phyloP scores from a whole-genome alignment of 345 rosid genomes.

The Mercurialis annua region DNA sequence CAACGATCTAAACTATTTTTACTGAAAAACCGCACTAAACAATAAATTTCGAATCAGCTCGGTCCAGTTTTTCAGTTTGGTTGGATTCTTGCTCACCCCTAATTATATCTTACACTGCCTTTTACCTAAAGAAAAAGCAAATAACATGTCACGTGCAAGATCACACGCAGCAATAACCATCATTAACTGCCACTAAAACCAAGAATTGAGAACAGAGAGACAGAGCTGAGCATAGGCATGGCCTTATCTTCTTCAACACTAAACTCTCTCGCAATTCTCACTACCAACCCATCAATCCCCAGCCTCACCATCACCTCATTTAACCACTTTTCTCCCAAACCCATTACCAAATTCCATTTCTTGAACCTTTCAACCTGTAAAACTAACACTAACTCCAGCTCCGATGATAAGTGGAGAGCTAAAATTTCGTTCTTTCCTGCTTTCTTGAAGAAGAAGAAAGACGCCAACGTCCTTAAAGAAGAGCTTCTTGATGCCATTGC shows the following conservation, averaged over 20 bases:
- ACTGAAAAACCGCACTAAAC: no score
- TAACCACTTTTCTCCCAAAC: slow-evolving; percentile 18
- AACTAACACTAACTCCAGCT: neutral
- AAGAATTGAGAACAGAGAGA: neutral
- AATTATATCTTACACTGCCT: no score
- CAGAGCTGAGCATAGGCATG: neutral
- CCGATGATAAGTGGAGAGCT: slow-evolving; percentile 47
- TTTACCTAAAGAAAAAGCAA: no score
- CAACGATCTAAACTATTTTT: no score
- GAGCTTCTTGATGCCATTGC: slow-evolving; percentile 70
- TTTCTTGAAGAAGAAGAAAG: slow-evolving; percentile 62
- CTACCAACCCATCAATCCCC: neutral
- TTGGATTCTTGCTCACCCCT: no score
- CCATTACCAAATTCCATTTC: slow-evolving; percentile 23
- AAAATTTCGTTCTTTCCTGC: slow-evolving; percentile 71
- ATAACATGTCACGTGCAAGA: no score
- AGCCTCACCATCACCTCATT: slow-evolving; percentile 11
- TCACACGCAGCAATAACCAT: neutral
- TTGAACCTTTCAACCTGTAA: slow-evolving; percentile 13
- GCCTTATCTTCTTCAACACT: slow-evolving; percentile 4
- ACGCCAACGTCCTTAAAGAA: slow-evolving; percentile 55
- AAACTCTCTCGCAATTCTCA: neutral
- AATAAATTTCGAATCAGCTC: no score
- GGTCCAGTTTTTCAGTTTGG: no score
- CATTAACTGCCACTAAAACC: neutral